Base-by-base conservation (phyloP, 2,329 filamentous ascomycete genomes). In the Hortaea werneckii region DNA sequence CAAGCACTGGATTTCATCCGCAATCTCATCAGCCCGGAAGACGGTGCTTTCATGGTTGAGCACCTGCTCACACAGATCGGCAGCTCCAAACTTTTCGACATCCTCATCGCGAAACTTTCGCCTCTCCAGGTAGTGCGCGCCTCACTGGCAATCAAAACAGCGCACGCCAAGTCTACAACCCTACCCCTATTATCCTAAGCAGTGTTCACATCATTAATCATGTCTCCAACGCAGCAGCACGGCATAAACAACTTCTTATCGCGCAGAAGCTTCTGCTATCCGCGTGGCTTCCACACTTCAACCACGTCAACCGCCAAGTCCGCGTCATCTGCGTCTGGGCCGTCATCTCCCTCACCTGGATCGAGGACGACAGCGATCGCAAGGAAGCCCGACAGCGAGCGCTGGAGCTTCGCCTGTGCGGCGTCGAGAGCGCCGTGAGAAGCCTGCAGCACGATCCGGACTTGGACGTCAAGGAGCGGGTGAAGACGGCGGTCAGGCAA, bases 1-100 rank as follows among this genome's bases (percentile, higher is more conserved):
- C 89, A 96, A 65, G 86, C 83, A 0, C 77, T 96, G 12, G 84
- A 94, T 56, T 83, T 96, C 55, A 79, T 98, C 51, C 79, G 90
- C 45, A 98, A 98, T 64, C 72, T 96, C 29, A 85, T 95, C 54
- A 84, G 83, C 47, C 79, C 82, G 49, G 70, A 65, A 55, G 78
- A 65, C 54, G 74, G 67, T 54, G 72, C 64, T 50, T 79, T 70
- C 67, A 90, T 95, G 79, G 87, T 95, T 50, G 88, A 95, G 59
- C 82, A 85, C 58, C 67, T 96, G 20, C 83, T 96, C 59, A 76
- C 72, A 47, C 77, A 82, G 46, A 74, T 95, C 40, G 86, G 87
- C 1, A 78, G 86, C 59, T 79, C 87, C 47, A 76, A 82, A 35
- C 73, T 96, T 44, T 90, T 95, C 56, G 80, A 85, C 41, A 83